Evolutionary conservation across 1,139 yeast species (phyloP), one percentile per base, ranked within the genome.

Genomic region (Blastobotrys elegans): DNA sequence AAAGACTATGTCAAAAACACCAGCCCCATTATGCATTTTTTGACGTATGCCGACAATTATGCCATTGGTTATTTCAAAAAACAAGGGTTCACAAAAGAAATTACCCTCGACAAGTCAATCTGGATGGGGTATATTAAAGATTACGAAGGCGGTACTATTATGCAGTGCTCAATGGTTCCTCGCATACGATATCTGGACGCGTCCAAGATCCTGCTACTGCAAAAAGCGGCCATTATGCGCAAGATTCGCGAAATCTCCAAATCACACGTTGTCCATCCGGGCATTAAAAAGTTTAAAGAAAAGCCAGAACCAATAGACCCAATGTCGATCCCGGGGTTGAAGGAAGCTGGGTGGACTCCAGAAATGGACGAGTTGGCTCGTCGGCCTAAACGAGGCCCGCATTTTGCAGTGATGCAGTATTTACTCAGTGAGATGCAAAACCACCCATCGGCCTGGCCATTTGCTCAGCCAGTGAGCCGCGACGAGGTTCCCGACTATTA

Each of bases 51-150:
- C 2, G 99, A 92, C 71, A 92, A 92, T 67, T 92, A 92, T 67
- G 99, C 99, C 47, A 92, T 92, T 67, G 99, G 99, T 1, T 92
- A 92, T 66, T 92, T 92, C 74, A 90, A 90, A 62, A 92, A 92
- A 64, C 99, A 92, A 67, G 99, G 99, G 1, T 92, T 92, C 67
- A 90, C 97, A 21, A 94, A 92, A 63, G 97, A 92, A 53, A 85
- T 92, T 40, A 77, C 96, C 4, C 73, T 92, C 44, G 94, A 90
- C 44, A 84, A 83, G 57, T 79, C 82, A 39, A 76, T 84, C 33
- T 92, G 99, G 99, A 88, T 89, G 94, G 99, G 99, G 5, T 92
- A 92, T 66, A 92, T 92, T 62, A 92, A 94, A 67, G 98, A 92
- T 71, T 92, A 92, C 66, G 99, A 92, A 70, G 99, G 99, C 32